phyloP scores from a whole-genome alignment of 1,284 basidiomycete species.

The Trichosporon inkin region DNA sequence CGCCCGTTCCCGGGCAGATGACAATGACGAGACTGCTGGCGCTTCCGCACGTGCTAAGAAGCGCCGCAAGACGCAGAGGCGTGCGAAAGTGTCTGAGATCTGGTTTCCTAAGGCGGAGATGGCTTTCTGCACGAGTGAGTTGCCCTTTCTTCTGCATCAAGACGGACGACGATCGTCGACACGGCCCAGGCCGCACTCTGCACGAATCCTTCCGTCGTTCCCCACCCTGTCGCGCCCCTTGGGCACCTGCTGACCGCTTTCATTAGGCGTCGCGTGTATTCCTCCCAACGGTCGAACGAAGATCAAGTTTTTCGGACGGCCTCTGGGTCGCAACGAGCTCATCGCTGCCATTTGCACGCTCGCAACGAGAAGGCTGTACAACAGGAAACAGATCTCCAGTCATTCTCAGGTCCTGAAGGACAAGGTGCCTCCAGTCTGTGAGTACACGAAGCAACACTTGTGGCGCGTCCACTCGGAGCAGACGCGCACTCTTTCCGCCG shows the following conservation, averaged over 20 bases:
- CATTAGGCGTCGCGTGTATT: slow-evolving; percentile 26
- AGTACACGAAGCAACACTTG: slow-evolving; percentile 1
- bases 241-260: slow-evolving; percentile 7
- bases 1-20: slow-evolving; percentile 11
- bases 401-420: slow-evolving; percentile 50
- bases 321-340: slow-evolving; percentile 56
- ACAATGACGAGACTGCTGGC: slow-evolving; percentile 8
- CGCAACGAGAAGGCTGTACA: slow-evolving; percentile 47
- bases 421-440: slow-evolving; percentile 25
- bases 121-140: slow-evolving; percentile 28
- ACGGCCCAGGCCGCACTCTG: background rate
- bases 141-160: background rate
- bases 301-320: slow-evolving; percentile 53
- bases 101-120: slow-evolving; percentile 24
- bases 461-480: no score
- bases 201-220: background rate
- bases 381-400: slow-evolving; percentile 49
- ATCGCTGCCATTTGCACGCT: slow-evolving; percentile 54
- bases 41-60: slow-evolving; percentile 23
- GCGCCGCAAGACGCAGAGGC: slow-evolving; percentile 22
- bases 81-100: slow-evolving; percentile 24
- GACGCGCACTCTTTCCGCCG: background rate
- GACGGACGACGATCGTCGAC: no score
- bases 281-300: slow-evolving; percentile 41
- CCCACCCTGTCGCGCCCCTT: background rate